Evolutionary conservation across 2,329 filamentous ascomycete species (phyloP).

Genomic region (Neopestalotiopsis clavispora): DNA sequence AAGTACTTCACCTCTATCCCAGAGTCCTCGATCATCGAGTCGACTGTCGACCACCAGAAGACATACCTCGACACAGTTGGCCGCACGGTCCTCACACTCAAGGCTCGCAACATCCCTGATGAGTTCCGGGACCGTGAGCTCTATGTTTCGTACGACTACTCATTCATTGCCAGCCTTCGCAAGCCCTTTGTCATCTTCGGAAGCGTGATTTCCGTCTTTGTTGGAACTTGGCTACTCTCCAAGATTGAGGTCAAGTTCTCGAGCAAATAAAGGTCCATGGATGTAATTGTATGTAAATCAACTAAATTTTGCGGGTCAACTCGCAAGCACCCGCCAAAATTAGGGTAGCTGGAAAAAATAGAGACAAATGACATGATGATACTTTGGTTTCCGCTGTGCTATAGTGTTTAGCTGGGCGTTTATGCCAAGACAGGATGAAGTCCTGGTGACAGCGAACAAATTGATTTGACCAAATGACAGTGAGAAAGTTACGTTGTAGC

Average conservation of each 20-base stretch:
- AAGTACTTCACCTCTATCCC: constrained; percentile 79
- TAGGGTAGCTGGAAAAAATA: constrained; percentile 1
- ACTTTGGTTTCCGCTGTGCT: neutral
- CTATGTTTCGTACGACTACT: constrained; percentile 87
- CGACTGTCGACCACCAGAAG: constrained; percentile 68
- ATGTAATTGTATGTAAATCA: constrained; percentile 14
- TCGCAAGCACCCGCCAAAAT: neutral
- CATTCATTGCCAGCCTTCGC: constrained; percentile 73
- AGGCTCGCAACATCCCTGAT: constrained; percentile 86
- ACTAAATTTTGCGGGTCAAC: constrained; percentile 1
- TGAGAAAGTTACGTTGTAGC: neutral
- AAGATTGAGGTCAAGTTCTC: constrained; percentile 82
- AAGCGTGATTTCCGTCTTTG: constrained; percentile 76
- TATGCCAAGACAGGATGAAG: no score
- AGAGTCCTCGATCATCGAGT: constrained; percentile 61
- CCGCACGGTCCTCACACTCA: constrained; percentile 80
- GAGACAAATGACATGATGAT: constrained; percentile 15
- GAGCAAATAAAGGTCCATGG: constrained; percentile 40
- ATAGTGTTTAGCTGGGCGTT: neutral
- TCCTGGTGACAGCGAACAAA: neutral
- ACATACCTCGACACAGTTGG: constrained; percentile 95
- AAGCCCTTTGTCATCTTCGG: constrained; percentile 86
- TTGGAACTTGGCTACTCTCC: constrained; percentile 74
- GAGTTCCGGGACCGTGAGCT: constrained; percentile 85
- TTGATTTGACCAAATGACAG: neutral